These are phyloP conservation scores for Ceratocystis destructans DNA, from an alignment of 2,329 filamentous ascomycete species.

Conservation along the genomic window DNA sequence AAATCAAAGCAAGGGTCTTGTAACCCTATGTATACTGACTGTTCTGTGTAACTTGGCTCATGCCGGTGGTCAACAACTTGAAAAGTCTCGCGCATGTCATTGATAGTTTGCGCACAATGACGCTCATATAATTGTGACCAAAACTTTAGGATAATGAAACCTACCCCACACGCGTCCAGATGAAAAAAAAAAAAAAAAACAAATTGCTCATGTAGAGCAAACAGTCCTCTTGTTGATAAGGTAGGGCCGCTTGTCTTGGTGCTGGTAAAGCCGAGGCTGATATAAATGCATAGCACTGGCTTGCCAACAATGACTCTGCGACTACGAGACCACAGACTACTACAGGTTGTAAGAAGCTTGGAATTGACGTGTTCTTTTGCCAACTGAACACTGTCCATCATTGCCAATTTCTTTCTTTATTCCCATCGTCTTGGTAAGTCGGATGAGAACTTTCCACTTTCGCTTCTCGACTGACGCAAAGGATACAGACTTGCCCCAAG, in stretches of 20 bases:
- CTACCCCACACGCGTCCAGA: neutral
- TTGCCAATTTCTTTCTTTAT: neutral
- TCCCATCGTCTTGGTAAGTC: no score
- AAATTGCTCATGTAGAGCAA: neutral
- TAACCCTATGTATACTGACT: neutral
- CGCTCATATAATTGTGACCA: no score
- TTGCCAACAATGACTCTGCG: no score
- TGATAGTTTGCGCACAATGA: neutral
- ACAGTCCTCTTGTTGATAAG: neutral
- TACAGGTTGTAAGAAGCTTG: neutral
- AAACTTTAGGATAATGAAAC: neutral
- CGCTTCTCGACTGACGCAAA: neutral
- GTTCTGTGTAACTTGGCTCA: neutral
- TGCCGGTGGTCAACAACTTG: neutral
- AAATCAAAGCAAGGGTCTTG: neutral
- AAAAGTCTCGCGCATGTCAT: neutral
- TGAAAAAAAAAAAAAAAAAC: neutral
- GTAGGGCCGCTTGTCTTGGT: neutral
- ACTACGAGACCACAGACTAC: no score
- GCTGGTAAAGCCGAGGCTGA: neutral
- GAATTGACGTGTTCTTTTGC: neutral
- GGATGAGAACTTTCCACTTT: neutral
- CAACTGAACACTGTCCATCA: neutral
- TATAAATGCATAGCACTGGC: neutral
- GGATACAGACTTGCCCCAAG: neutral